Base-by-base conservation (phyloP, 2,329 filamentous ascomycete species). In the Grosmannia huntii region DNA sequence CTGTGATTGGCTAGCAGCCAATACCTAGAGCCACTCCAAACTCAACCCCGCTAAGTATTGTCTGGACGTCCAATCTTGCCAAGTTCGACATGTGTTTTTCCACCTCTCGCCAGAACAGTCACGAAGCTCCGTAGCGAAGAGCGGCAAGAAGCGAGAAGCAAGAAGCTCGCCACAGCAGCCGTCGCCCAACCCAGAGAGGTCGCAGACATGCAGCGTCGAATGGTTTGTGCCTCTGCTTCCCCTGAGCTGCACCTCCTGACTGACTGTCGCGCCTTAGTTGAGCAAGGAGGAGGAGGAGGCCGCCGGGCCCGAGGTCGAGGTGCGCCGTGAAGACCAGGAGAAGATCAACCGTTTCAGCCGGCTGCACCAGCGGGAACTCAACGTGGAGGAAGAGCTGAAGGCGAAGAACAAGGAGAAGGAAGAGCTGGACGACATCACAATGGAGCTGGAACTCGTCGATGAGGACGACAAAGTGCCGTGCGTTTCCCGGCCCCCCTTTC, bases 311-410 rank as follows among this genome's bases (percentile, higher is more conserved):
- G 94, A 99, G 69, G 86, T 90, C 66, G 89, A 96, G 72, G 94
- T 99, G 60, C 88, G 94, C 61, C 87, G 91, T 68, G 91, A 97
- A 71, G 94, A 99, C 70, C 94, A 99, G 73, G 91, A 97, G 75
- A 95, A 94, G 75, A 99, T 99, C 82, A 99, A 99, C 75, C 86
- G 85, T 64, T 99, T 99, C 78, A 96, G 91, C 72, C 85, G 90
- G 51, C 78, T 99, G 62, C 94, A 99, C 71, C 90, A 95, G 70
- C 86, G 89, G 56, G 88, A 96, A 70, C 79, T 87, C 38, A 72
- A 78, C 3, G 71, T 97, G 4, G 85, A 95, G 68, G 90, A 95
- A 53, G 84, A 94, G 65, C 74, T 97, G 63, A 86, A 87, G 68
- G 71, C 73, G 6, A 96, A 95, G 57, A 68, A 97, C 92, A 97